A percentile compares a stretch with the other conserved stretches of the same genome.
Conservation (phyloP, 345 rosid genomes). For the Ceriops tagal region DNA sequence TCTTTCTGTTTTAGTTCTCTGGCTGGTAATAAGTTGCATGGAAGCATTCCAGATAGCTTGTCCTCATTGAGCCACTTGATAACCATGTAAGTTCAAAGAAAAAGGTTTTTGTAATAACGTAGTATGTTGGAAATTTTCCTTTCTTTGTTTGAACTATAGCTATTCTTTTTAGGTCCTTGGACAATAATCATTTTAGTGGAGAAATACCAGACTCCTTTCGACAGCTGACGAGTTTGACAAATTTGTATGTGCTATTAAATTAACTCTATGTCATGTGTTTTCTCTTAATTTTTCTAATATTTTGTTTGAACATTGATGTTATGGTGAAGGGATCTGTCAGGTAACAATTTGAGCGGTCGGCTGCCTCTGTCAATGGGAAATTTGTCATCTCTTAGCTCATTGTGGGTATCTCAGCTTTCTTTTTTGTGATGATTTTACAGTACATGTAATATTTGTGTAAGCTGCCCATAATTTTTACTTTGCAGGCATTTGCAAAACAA, state of each 20-base stretch:
- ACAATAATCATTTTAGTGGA: conserved; percentile 59
- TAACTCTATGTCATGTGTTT: not conserved
- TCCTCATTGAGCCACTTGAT: conserved; percentile 40
- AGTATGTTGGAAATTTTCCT: not conserved
- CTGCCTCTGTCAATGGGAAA: conserved; percentile 76
- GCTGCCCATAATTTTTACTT: conserved; percentile 3
- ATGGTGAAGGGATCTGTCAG: conserved; percentile 67
- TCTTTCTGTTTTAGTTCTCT: conserved; percentile 45
- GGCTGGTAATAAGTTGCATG: conserved; percentile 54
- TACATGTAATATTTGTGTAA: not conserved
- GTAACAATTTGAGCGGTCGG: conserved; percentile 61
- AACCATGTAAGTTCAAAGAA: conserved; percentile 44
- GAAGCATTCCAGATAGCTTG: conserved; percentile 53
- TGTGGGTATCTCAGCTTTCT: conserved; percentile 46
- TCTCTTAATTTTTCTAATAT: conserved; percentile 4
- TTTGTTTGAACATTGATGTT: conserved; percentile 21
- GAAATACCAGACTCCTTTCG: conserved; percentile 75
- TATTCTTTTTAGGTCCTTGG: conserved; percentile 50
- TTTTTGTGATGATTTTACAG: not conserved
- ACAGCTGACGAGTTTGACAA: conserved; percentile 44
- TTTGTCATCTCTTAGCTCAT: conserved; percentile 55
- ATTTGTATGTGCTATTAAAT: conserved; percentile 44
- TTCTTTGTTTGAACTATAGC: conserved; percentile 7
- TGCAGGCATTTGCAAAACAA: conserved; percentile 86
- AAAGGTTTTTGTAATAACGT: conserved; percentile 11